Evolutionary conservation across 163 green algal genomes (phyloP), one percentile per base, ranked within the genome.

Genomic region (Chlamydomonas reinhardtii): DNA sequence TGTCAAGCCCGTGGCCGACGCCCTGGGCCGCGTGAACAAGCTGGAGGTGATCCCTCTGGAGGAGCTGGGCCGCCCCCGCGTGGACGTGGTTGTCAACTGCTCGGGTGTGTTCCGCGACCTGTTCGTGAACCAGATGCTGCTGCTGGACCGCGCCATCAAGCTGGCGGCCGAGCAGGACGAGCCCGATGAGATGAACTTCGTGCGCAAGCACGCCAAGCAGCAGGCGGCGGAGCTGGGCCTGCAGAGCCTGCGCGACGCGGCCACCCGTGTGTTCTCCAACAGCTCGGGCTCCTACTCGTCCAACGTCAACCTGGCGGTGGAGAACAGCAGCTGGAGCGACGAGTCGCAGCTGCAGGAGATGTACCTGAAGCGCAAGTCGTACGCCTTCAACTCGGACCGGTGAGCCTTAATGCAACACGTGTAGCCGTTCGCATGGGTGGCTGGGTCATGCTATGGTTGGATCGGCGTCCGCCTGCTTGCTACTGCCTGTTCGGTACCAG

Each of bases 61-160:
- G 94, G 98, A 99, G 94, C 96, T 99, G 82, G 95, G 95, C 75
- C 91, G 98, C 35, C 98, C 98, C 0, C 96, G 98, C 72, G 91
- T 99, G 14, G 98, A 99, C 89, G 98, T 99, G 12, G 97, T 99
- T 34, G 98, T 99, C 74, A 99, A 99, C 95, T 99, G 98, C 96
- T 99, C 96, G 17, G 98, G 97, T 64, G 97, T 99, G 15, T 99
- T 99, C 98, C 94, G 98, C 66, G 98, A 99, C 92, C 93, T 99
- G 69, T 99, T 99, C 86, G 96, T 99, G 80, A 99, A 99, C 96
- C 94, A 92, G 82, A 94, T 94, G 90, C 90, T 94, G 68, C 82
- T 94, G 84, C 89, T 94, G 34, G 92, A 94, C 82, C 92, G 98
- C 48, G 98, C 97, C 69, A 93, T 99, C 89, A 99, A 99, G 97